Evolutionary conservation across 2,329 filamentous ascomycete genomes (phyloP), one percentile per base, ranked within the genome.

Genomic region (Fusarium mundagurra): DNA sequence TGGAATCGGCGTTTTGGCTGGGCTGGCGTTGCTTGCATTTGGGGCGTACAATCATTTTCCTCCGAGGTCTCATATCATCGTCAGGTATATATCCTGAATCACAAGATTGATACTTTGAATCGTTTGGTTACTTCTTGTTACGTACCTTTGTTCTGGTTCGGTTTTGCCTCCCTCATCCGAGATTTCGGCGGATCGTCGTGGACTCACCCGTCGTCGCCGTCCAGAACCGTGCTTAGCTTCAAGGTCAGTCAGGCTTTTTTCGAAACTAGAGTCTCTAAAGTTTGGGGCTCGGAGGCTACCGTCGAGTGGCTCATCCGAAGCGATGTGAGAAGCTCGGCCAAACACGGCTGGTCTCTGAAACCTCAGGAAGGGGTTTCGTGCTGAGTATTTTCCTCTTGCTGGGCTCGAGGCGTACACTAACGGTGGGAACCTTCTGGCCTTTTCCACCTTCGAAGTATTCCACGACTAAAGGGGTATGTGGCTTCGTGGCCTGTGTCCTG

Each of bases 351-450:
- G 10, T 1, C 16, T n/a, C 11, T 33, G 8, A 9, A 18, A 24
- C 16, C 11, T 18, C 16, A 9, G 22, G 16, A n/a, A 18, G 22
- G 5, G 5, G 7, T 33, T 48, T 11, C 31, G 20, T n/a, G 45
- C 8, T 6, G 31, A 48, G 6, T 16, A 5, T 1, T 8, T 48
- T 3, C 20, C 6, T 31, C 27, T 8, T n/a, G n/a, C n/a, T n/a
- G n/a, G n/a, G n/a, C n/a, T n/a, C n/a, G n/a, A n/a, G n/a, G n/a
- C 45, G 27, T 29, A 14, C 27, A 10, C 18, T 11, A 27, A 45
- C 6, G 4, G 4, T 5, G 13, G 6, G 27, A 29, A 0, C 5
- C 2, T 4, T 16, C 13, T 22, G 2, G 1, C 27, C 6, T 29
- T 47, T 48, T 29, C 27, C 5, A 13, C 9, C 20, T 11, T 22